These are phyloP conservation scores for Viridothelium virens DNA, from an alignment of 495 filamentous ascomycete genomes.

Conservation along the genomic window DNA sequence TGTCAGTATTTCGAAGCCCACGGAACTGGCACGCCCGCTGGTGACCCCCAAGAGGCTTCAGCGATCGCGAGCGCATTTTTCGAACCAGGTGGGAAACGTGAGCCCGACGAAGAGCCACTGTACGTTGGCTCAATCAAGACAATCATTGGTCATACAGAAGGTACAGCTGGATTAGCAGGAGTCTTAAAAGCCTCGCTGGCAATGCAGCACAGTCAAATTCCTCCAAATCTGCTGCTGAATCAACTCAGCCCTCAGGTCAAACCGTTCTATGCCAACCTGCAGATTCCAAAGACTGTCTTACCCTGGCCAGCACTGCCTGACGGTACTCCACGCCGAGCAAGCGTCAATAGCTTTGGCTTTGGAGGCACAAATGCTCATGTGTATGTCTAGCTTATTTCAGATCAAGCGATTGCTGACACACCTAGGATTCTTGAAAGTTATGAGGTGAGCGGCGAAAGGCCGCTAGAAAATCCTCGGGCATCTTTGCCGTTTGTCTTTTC, in stretches of 20 bases:
- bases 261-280: slow-evolving; percentile 9
- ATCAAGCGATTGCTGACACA: too few relatives aligned
- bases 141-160: slow-evolving; percentile 16
- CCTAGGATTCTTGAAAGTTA: slow-evolving; percentile 4
- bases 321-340: slow-evolving; percentile 13
- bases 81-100: background rate
- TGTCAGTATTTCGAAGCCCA: slow-evolving; percentile 40
- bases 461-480: background rate
- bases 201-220: slow-evolving; percentile 10
- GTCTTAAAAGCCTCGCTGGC: slow-evolving; percentile 13
- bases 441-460: background rate
- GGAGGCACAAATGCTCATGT: too few relatives aligned
- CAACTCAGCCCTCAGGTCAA: slow-evolving; percentile 12
- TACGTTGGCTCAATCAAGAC: slow-evolving; percentile 12
- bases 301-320: slow-evolving; percentile 8
- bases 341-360: slow-evolving; percentile 12
- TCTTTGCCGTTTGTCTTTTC: slow-evolving; percentile 4
- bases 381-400: too few relatives aligned
- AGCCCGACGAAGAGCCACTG: background rate
- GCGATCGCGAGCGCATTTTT: slow-evolving; percentile 43
- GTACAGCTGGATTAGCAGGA: slow-evolving; percentile 13
- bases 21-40: slow-evolving; percentile 51
- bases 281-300: slow-evolving; percentile 1
- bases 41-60: slow-evolving; percentile 41
- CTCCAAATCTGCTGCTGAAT: slow-evolving; percentile 16